A percentile compares a stretch with the other conserved stretches of the same genome.
Evolutionary conservation across 257 asterid genomes (phyloP).

Genomic region (Prunella vulgaris): DNA sequence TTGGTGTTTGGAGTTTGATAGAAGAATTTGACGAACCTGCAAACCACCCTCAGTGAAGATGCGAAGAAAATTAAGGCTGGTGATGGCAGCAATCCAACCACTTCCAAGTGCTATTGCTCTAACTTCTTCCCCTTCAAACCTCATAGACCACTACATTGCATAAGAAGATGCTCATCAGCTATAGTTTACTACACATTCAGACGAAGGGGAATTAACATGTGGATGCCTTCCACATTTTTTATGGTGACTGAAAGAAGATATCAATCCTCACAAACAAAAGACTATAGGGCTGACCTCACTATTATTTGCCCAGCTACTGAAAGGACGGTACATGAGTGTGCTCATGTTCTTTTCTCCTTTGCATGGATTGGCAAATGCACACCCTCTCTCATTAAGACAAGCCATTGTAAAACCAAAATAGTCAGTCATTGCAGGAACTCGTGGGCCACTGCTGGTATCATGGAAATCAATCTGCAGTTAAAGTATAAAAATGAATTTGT

Average conservation of each 20-base stretch:
- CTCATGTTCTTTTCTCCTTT: conserved; percentile 96
- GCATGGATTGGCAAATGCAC: conserved; percentile 94
- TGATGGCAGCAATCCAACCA: conserved; percentile 90
- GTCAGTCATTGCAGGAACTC: conserved; percentile 95
- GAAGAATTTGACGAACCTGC: conserved; percentile 58
- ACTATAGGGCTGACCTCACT: conserved; percentile 69
- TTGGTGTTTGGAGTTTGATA: conserved; percentile 11
- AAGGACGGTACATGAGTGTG: conserved; percentile 94
- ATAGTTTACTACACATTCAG: conserved; percentile 3
- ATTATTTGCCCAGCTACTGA: conserved; percentile 90
- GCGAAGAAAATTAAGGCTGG: conserved; percentile 85
- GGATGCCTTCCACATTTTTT: neutral
- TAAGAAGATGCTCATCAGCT: conserved; percentile 23
- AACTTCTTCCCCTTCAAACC: conserved; percentile 96
- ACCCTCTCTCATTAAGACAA: conserved; percentile 72
- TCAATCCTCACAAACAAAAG: conserved; percentile 10
- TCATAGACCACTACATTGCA: conserved; percentile 90
- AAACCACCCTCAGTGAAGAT: conserved; percentile 82
- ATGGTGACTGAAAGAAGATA: conserved; percentile 12
- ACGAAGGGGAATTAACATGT: neutral
- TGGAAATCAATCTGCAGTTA: conserved; percentile 88
- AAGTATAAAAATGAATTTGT: conserved; percentile 15
- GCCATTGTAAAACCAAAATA: conserved; percentile 98
- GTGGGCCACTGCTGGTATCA: conserved; percentile 92
- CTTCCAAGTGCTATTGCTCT: conserved; percentile 84